Base-by-base conservation (phyloP, 2,329 filamentous ascomycete genomes). In the Beauveria varroae region DNA sequence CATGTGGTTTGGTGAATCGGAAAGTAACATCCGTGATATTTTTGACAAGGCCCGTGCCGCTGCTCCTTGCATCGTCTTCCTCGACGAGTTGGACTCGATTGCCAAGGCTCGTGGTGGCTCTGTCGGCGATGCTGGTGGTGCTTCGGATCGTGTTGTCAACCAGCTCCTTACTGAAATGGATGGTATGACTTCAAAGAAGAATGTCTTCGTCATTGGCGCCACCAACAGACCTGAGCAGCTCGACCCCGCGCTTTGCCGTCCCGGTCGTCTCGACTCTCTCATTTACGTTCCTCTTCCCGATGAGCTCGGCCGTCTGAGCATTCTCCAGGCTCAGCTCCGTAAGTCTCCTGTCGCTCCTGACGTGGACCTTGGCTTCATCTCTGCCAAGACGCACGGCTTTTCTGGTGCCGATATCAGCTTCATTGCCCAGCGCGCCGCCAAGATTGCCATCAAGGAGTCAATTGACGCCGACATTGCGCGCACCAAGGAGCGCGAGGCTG, bases 1-100 rank as follows among this genome's bases (percentile, higher is more conserved):
- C 76, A 99, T 99, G 95, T 99, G 95, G 95, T 99, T 99, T 73
- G 95, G 95, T 87, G 95, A 99, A 81, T 99, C 95, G 60, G 96
- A 99, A 81, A 96, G 91, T 86, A 99, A 99, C 80, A 98, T 99
- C 67, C 91, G 95, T 74, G 95, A 99, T 75, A 99, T 99, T 71
- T 99, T 99, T 77, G 95, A 99, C 86, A 99, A 98, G 86, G 95
- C 95, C 67, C 91, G 95, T 74, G 96, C 95, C 65, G 95, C 96
- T 64, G 95, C 95, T 70, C 95, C 95, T 78, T 99, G 96, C 71
- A 91, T 99, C 65, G 95, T 99, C 69, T 99, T 99, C 88, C 85
- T 99, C 66, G 95, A 99, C 69, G 95, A 99, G 82, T 79, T 99
- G 77, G 95, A 99, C 73, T 99, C 95, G 0, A 99, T 99, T 74